These are phyloP conservation scores for Rhynchosporium agropyri DNA, from an alignment of 2,329 filamentous ascomycete genomes.

Conservation along the genomic window DNA sequence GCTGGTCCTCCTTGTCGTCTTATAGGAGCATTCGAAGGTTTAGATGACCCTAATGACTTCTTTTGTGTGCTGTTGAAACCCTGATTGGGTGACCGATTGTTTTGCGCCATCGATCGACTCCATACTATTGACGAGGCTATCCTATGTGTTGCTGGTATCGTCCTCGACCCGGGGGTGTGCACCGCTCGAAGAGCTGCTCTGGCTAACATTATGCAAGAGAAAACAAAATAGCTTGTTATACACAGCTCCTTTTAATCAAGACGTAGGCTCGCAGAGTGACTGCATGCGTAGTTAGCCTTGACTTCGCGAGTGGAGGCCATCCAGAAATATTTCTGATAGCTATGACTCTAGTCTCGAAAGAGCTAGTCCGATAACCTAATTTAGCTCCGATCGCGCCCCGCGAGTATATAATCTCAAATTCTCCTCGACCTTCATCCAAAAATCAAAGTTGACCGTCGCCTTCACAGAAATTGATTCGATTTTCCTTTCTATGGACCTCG, in stretches of 20 bases:
- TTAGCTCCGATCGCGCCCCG: background rate
- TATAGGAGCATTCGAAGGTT: slow-evolving; percentile 27
- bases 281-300: slow-evolving; percentile 10
- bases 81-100: slow-evolving; percentile 40
- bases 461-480: slow-evolving; percentile 61
- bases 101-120: slow-evolving; percentile 49
- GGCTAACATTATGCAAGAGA: slow-evolving; percentile 40
- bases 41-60: slow-evolving; percentile 34
- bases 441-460: slow-evolving; percentile 57
- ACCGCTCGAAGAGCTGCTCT: slow-evolving; percentile 38
- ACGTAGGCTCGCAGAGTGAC: slow-evolving; percentile 33
- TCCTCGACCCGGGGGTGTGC: slow-evolving; percentile 35
- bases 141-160: slow-evolving; percentile 38
- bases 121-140: slow-evolving; percentile 46
- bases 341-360: slow-evolving; percentile 2
- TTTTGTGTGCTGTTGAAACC: slow-evolving; percentile 26
- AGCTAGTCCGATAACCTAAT: background rate
- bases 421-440: slow-evolving; percentile 39
- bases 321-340: slow-evolving; percentile 18
- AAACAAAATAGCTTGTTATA: slow-evolving; percentile 17
- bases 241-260: slow-evolving; percentile 38
- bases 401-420: background rate
- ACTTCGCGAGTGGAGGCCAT: slow-evolving; percentile 19
- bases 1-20: slow-evolving; percentile 23
- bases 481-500: slow-evolving; percentile 52